Evolutionary conservation across 108 stramenopile genomes (phyloP).

Genomic region (Cyclotella kingstonii): DNA sequence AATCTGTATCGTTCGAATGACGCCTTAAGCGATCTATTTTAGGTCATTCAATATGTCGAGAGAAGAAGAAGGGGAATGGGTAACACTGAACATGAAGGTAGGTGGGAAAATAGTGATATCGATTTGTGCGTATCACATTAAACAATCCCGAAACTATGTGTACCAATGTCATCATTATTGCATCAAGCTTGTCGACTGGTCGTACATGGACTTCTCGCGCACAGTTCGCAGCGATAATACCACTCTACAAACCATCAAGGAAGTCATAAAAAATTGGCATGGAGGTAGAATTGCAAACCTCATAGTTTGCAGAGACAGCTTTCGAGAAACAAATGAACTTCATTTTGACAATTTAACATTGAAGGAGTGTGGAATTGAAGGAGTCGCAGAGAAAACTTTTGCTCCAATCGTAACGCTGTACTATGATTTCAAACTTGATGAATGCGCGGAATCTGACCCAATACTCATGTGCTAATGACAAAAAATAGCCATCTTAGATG

Average conservation of each 20-base stretch:
- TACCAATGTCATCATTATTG: not conserved
- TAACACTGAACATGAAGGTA: constrained; percentile 36
- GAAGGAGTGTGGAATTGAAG: constrained; percentile 21
- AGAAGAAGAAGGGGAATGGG: constrained; percentile 23
- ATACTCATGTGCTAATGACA: constrained; percentile 27
- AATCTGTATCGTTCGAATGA: no score
- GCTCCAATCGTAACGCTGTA: constrained; percentile 24
- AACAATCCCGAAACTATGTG: no score
- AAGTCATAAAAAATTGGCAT: constrained; percentile 43
- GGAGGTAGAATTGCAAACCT: constrained; percentile 24
- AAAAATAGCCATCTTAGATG: not conserved
- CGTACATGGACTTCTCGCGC: constrained; percentile 33
- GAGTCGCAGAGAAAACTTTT: constrained; percentile 2
- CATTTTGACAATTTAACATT: constrained; percentile 23
- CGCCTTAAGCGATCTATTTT: not conserved
- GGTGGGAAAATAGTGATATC: not conserved
- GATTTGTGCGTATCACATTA: no score
- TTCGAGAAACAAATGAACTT: constrained; percentile 27
- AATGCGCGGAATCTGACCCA: constrained; percentile 18
- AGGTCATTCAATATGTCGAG: not conserved
- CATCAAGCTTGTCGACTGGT: constrained; percentile 27
- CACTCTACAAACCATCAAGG: constrained; percentile 22
- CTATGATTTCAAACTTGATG: constrained; percentile 33
- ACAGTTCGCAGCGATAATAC: constrained; percentile 23
- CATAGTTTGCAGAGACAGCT: constrained; percentile 28